Conservation (phyloP, 148 eudicot genomes). For the Arbutus unedo region DNA sequence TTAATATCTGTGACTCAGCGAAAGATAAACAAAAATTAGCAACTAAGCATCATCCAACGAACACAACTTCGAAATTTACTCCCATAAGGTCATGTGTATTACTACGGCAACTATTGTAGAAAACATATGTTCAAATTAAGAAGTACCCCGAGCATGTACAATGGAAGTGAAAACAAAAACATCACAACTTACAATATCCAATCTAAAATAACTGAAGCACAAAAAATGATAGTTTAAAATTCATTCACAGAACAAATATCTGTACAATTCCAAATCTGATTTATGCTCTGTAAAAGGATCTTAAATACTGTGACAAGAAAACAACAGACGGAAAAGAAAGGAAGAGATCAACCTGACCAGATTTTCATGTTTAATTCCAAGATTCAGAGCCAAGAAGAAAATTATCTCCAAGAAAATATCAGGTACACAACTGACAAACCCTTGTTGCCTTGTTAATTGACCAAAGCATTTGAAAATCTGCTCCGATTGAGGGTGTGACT, state of each 20-base stretch:
- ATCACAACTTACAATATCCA: neutral
- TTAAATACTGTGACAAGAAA: neutral
- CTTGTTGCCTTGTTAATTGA: conserved; percentile 43
- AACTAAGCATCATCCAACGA: neutral
- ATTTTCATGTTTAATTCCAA: neutral
- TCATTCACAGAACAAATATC: neutral
- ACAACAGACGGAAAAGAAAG: neutral
- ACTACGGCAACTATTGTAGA: neutral
- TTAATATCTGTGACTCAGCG: neutral
- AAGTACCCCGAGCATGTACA: neutral
- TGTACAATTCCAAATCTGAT: neutral
- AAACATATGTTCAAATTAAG: neutral
- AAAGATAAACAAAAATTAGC: no score
- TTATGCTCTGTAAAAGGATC: neutral
- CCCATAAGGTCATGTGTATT: neutral
- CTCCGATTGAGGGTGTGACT: conserved; percentile 43
- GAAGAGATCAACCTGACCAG: conserved; percentile 7
- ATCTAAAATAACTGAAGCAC: neutral
- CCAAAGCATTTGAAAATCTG: conserved; percentile 42
- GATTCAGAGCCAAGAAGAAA: conserved; percentile 14
- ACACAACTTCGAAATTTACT: neutral
- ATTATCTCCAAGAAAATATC: conserved; percentile 21
- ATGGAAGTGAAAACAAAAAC: neutral
- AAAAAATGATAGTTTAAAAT: neutral
- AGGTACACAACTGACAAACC: conserved; percentile 25